Evolutionary conservation across 257 asterid genomes (phyloP).

Genomic region (Primulina huaijiensis): DNA sequence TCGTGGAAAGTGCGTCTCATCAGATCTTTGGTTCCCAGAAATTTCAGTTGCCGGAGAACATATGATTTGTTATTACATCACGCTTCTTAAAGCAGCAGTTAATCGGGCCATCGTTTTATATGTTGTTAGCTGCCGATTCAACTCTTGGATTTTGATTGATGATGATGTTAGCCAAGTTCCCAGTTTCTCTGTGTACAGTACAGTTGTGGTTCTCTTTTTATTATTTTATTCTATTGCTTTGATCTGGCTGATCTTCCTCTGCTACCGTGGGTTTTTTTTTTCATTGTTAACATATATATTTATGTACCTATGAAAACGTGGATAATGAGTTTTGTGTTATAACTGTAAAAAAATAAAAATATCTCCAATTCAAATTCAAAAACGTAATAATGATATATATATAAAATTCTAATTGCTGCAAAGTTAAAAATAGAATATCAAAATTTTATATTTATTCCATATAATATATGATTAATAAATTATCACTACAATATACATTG

Average conservation of each 20-base stretch:
- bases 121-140: not conserved
- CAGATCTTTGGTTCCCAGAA: slow-evolving; percentile 73
- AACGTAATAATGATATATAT: no score
- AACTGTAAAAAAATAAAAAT: no score
- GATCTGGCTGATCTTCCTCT: not conserved
- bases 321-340: no score
- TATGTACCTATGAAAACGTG: no score
- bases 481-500: no score
- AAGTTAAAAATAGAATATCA: no score
- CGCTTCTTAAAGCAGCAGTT: not conserved
- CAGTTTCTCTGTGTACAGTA: not conserved
- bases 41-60: slow-evolving; percentile 54
- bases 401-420: no score
- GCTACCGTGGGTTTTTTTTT: not conserved
- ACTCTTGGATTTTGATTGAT: not conserved
- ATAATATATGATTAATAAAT: no score
- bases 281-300: not conserved
- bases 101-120: not conserved
- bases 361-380: no score
- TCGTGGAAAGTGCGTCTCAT: slow-evolving; percentile 50
- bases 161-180: not conserved
- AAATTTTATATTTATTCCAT: no score
- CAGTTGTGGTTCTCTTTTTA: no score
- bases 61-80: slow-evolving; percentile 23
- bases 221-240: no score